A percentile compares a stretch with the other conserved stretches of the same genome.
phyloP scores from a whole-genome alignment of 148 eudicot genomes.

The Chenopodium album region DNA sequence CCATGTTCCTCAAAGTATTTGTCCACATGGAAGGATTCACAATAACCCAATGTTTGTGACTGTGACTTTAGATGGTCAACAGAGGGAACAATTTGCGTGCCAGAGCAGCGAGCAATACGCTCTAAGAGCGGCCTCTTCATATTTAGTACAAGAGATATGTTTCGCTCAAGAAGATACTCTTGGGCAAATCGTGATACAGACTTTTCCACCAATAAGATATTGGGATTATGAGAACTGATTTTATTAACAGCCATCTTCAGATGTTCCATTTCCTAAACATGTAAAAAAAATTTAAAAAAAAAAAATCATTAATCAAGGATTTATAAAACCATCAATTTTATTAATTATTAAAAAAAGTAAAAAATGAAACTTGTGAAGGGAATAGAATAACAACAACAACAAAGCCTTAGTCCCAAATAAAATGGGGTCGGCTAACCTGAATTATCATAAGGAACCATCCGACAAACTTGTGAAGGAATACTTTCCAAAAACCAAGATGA shows the following conservation, averaged over 20 bases:
- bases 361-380: background rate
- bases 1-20: conserved; percentile 87
- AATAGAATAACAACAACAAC: background rate
- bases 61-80: conserved; percentile 68
- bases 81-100: conserved; percentile 82
- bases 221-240: conserved; percentile 75
- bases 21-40: conserved; percentile 79
- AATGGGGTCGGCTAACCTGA: too few species aligned
- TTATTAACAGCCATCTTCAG: conserved; percentile 97
- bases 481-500: background rate
- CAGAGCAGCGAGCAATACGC: conserved; percentile 95
- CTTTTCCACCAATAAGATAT: conserved; percentile 89
- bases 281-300: conserved; percentile 1
- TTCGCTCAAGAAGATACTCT: conserved; percentile 85
- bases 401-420: too few species aligned
- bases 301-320: conserved; percentile 20
- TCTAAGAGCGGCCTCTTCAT: conserved; percentile 88
- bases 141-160: conserved; percentile 88
- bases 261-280: conserved; percentile 90
- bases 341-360: background rate
- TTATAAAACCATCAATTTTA: background rate
- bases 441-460: too few species aligned
- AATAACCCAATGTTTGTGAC: conserved; percentile 62
- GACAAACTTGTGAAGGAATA: background rate
- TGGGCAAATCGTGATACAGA: conserved; percentile 95